Evolutionary conservation across 2,329 filamentous ascomycete species (phyloP).

Genomic region (Neopestalotiopsis sp.): DNA sequence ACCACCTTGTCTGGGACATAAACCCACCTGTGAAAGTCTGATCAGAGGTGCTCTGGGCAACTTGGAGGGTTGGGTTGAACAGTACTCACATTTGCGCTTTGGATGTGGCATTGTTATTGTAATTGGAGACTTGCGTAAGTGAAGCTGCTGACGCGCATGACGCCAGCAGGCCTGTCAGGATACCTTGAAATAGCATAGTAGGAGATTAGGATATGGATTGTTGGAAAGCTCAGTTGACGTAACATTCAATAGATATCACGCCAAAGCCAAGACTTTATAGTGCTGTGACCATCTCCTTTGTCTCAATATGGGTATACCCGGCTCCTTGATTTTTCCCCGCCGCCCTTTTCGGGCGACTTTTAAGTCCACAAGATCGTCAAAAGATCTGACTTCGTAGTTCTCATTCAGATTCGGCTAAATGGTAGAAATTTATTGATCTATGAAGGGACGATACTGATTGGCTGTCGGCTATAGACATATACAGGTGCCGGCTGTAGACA

Average conservation of each 20-base stretch:
- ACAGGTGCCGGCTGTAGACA: background rate
- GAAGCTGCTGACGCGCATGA: constrained; percentile 26
- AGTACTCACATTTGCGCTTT: constrained; percentile 40
- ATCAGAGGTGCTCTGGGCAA: background rate
- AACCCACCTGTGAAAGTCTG: constrained; percentile 32
- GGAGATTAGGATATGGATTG: background rate
- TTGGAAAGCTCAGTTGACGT: background rate
- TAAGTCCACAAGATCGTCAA: background rate
- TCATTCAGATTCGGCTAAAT: background rate
- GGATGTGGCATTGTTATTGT: constrained; percentile 42
- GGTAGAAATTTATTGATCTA: background rate
- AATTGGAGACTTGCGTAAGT: constrained; percentile 40
- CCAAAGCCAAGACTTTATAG: constrained; percentile 8
- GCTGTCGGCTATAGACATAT: background rate
- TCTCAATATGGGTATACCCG: no score
- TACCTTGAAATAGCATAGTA: background rate
- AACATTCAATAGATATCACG: background rate
- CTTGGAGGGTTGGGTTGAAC: no score
- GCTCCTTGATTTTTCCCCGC: background rate
- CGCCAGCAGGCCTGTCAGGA: background rate
- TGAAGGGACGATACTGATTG: background rate
- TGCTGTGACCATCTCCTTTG: background rate
- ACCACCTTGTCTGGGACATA: constrained; percentile 43
- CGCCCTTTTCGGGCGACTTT: background rate
- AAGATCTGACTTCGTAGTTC: background rate